phyloP scores from a whole-genome alignment of 2,329 filamentous ascomycete genomes.

The Acarospora socialis region DNA sequence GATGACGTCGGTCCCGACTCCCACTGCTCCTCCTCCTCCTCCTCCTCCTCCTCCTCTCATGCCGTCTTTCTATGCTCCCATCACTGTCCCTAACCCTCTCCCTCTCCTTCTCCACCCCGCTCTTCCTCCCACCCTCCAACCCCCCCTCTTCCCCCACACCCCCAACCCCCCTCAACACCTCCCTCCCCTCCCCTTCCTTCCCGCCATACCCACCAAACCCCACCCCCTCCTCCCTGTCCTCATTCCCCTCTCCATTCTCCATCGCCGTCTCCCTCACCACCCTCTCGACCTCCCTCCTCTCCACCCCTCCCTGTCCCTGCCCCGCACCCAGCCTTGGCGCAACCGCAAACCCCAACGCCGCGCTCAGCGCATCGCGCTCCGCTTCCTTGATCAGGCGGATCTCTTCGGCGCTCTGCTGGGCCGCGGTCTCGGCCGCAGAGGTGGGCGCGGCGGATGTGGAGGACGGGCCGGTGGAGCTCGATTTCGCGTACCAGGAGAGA shows the following conservation, averaged over 20 bases:
- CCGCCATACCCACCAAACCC: constrained; percentile 21
- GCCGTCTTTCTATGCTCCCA: constrained; percentile 8
- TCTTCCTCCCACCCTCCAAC: constrained; percentile 11
- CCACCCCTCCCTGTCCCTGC: constrained; percentile 47
- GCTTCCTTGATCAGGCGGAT: constrained; percentile 72
- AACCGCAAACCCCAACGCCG: constrained; percentile 57
- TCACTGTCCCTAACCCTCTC: constrained; percentile 19
- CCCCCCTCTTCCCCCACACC: constrained; percentile 19
- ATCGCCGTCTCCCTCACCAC: constrained; percentile 31
- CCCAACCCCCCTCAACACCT: constrained; percentile 17
- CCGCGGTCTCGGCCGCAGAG: constrained; percentile 28
- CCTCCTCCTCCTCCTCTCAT: constrained; percentile 18
- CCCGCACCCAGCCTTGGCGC: constrained; percentile 46
- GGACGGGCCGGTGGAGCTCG: constrained; percentile 37
- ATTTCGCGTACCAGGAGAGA: constrained; percentile 50
- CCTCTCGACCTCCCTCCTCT: constrained; percentile 43
- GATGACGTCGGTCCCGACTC: constrained; percentile 14
- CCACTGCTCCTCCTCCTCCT: constrained; percentile 23
- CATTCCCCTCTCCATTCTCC: constrained; percentile 16
- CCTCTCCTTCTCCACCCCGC: constrained; percentile 11
- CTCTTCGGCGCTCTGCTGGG: constrained; percentile 58
- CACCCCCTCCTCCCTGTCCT: constrained; percentile 20
- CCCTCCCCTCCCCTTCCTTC: constrained; percentile 24
- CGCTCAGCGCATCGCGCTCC: constrained; percentile 80
- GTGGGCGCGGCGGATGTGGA: constrained; percentile 31